Percentiles rank a stretch among this genome's conserved stretches.
phyloP scores from a whole-genome alignment of 2,329 filamentous ascomycete species.

The Colletotrichum spinosum region DNA sequence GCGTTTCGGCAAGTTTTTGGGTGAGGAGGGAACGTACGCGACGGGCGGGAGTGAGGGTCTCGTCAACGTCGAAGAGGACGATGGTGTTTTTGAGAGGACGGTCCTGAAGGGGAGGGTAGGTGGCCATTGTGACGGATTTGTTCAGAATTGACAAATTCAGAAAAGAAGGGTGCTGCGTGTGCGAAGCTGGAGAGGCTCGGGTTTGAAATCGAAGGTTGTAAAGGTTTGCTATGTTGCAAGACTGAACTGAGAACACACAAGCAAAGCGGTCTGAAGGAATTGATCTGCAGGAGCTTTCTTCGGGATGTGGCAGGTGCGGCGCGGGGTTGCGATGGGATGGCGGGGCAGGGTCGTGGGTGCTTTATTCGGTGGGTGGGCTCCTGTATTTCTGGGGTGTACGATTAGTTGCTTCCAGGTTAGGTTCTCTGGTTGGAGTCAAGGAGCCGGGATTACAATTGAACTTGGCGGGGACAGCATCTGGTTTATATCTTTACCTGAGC shows the following conservation, averaged over 20 bases:
- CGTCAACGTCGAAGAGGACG: conserved; percentile 96
- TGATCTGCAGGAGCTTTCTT: conserved; percentile 20
- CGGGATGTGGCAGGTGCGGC: conserved; percentile 32
- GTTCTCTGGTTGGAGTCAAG: conserved; percentile 6
- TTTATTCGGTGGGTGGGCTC: conserved; percentile 8
- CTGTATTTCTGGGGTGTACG: conserved; percentile 13
- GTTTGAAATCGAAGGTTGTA: too few species aligned
- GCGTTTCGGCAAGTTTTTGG: not conserved
- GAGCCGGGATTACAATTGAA: not conserved
- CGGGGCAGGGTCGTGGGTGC: conserved; percentile 26
- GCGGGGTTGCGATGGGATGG: conserved; percentile 35
- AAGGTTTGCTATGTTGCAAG: too few species aligned
- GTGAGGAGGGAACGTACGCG: conserved; percentile 63
- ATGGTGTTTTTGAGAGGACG: conserved; percentile 94
- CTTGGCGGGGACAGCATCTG: not conserved
- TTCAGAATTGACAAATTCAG: too few species aligned
- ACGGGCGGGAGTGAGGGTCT: conserved; percentile 86
- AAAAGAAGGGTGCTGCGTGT: not conserved
- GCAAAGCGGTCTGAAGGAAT: conserved; percentile 6
- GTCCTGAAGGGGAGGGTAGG: conserved; percentile 80
- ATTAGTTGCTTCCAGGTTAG: not conserved
- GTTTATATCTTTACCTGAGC: not conserved
- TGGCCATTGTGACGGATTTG: conserved; percentile 27
- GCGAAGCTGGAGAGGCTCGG: not conserved
- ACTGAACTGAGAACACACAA: too few species aligned